These are phyloP conservation scores for Sporothrix brunneoviolacea DNA, from an alignment of 2,329 filamentous ascomycete genomes.

Conservation along the genomic window DNA sequence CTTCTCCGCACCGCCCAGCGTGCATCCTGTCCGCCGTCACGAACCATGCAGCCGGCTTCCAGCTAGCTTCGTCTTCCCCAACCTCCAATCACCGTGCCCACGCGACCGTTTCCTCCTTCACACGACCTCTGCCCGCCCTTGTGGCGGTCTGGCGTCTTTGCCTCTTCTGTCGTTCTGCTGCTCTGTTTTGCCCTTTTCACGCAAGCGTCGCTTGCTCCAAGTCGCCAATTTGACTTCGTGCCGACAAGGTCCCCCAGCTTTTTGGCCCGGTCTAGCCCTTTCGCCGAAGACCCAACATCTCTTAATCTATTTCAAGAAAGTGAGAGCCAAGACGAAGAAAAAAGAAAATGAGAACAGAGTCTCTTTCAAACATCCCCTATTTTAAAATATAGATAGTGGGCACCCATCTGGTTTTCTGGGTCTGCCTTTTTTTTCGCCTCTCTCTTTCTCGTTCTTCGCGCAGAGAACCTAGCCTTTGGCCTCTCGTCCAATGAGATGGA, in stretches of 20 bases:
- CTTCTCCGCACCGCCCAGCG: background rate
- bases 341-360: background rate
- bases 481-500: conserved; percentile 29
- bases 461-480: conserved; percentile 5
- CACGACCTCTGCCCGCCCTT: background rate
- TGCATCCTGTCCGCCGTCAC: background rate
- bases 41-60: background rate
- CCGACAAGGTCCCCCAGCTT: conserved; percentile 1
- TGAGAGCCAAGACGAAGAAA: background rate
- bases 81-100: conserved; percentile 5
- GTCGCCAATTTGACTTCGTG: conserved; percentile 2
- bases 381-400: conserved; percentile 10
- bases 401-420: conserved; percentile 9
- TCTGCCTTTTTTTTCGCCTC: background rate
- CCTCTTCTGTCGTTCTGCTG: background rate
- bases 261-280: conserved; percentile 13
- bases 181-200: conserved; percentile 7
- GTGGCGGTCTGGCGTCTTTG: conserved; percentile 5
- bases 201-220: conserved; percentile 2
- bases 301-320: background rate
- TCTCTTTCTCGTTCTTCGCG: background rate
- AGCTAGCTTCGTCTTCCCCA: background rate
- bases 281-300: conserved; percentile 6
- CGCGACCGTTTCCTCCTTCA: conserved; percentile 1
- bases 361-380: background rate